Base-by-base conservation (phyloP, 1,284 basidiomycete species). In the Apiotrichum siamense region DNA sequence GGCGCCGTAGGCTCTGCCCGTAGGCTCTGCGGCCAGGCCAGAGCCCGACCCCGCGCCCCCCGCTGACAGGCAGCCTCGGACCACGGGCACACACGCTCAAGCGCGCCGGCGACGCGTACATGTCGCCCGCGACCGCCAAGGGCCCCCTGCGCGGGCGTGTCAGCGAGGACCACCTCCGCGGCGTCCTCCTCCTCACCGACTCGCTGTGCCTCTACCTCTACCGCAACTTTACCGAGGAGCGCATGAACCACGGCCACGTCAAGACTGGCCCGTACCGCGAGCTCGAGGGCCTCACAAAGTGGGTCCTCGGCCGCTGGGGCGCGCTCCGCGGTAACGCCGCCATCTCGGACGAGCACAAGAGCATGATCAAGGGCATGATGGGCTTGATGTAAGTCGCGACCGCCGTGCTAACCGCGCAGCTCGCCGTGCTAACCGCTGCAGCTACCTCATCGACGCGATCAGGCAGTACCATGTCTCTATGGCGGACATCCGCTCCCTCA, bases 171-270 rank as follows among this genome's bases (percentile, higher is more conserved):
- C 56, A 52, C 1, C 51, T 75, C 3, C 60, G 74, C 24, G 73
- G 73, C 7, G 59, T 75, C 0, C 60, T 76, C 13, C 70, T 73
- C 55, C 72, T 76, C 44, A 74, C 76, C 26, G 78, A 79, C 53
- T 73, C 77, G 15, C 65, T 77, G 25, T 62, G 79, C 5, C 66
- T 78, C 7, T 79, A 75, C 63, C 66, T 75, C 17, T 77, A 76
- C 55, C 65, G 75, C 21, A 78, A 77, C 58, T 79, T 74, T 65
- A 73, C 75, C 54, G 76, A 77, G 40, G 78, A 79, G 41, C 67
- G 72, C 24, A 25, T 43, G 31, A 63, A 61, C 4, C 50, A 47
- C 6, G 64, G 61, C 7, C 49, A 61, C n/a, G 62, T 65, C 15
- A 52, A 58, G 20, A 40, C 50, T n/a, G 52, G 54, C 23, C 55